These are phyloP conservation scores for Pleomassaria siparia DNA, from an alignment of 2,329 filamentous ascomycete genomes.

Conservation along the genomic window DNA sequence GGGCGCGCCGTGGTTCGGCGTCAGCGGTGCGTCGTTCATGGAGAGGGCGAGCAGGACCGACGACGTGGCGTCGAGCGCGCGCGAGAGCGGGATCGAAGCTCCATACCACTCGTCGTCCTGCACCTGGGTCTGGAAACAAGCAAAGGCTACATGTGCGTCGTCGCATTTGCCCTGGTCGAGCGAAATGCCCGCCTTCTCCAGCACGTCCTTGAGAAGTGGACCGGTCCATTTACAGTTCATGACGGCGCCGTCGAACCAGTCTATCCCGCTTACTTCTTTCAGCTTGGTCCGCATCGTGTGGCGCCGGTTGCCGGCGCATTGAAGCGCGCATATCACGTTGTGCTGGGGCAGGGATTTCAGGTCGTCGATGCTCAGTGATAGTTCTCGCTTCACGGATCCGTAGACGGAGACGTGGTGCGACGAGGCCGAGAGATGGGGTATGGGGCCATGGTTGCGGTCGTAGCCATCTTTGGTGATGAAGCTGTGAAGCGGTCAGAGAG, in stretches of 20 bases:
- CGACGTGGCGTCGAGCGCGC: conserved; percentile 19
- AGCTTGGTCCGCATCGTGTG: conserved; percentile 62
- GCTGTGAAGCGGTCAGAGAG: too few species aligned
- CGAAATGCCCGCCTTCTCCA: conserved; percentile 49
- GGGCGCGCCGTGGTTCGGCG: conserved; percentile 55
- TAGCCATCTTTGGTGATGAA: conserved; percentile 56
- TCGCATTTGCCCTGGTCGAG: conserved; percentile 24
- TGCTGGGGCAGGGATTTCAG: conserved; percentile 55
- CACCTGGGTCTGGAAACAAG: conserved; percentile 54
- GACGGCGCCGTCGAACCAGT: conserved; percentile 62
- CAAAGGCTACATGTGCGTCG: conserved; percentile 57
- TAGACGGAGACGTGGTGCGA: conserved; percentile 51
- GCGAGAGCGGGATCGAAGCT: conserved; percentile 51
- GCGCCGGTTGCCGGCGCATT: conserved; percentile 62
- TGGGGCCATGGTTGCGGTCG: conserved; percentile 59
- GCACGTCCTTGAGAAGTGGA: conserved; percentile 55
- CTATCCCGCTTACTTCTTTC: conserved; percentile 61
- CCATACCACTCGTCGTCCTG: conserved; percentile 64
- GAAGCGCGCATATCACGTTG: conserved; percentile 58
- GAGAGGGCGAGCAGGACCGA: conserved; percentile 34
- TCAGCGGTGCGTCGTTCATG: conserved; percentile 54
- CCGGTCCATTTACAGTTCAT: conserved; percentile 63
- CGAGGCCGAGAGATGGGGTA: conserved; percentile 50
- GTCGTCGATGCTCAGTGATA: conserved; percentile 51
- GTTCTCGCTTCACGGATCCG: conserved; percentile 49